Evolutionary conservation across 2,329 filamentous ascomycete genomes (phyloP).

Genomic region (Penicillium sp.): DNA sequence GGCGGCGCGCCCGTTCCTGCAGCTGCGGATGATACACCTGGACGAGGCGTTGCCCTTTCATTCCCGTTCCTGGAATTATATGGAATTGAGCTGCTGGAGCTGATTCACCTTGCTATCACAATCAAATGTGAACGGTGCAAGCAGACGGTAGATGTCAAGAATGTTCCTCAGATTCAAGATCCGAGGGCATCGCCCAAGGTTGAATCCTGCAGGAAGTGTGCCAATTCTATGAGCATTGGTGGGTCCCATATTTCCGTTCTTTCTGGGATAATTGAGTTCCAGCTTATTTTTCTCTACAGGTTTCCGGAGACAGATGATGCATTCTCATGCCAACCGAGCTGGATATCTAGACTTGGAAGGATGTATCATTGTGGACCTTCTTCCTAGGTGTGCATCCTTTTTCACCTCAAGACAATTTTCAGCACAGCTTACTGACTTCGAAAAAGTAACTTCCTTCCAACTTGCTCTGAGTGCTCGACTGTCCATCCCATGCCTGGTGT

Average conservation of each 20-base stretch:
- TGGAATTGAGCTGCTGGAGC: slow-evolving; percentile 69
- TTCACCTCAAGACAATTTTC: background rate
- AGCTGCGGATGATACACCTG: slow-evolving; percentile 41
- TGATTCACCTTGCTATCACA: slow-evolving; percentile 62
- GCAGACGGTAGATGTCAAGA: slow-evolving; percentile 64
- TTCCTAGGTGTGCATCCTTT: slow-evolving; percentile 55
- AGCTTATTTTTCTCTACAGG: slow-evolving; percentile 26
- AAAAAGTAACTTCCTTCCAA: slow-evolving; percentile 70
- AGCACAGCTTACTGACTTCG: slow-evolving; percentile 1
- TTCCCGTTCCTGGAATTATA: slow-evolving; percentile 74
- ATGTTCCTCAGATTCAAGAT: slow-evolving; percentile 54
- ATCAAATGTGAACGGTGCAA: slow-evolving; percentile 78
- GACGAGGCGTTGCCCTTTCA: slow-evolving; percentile 70
- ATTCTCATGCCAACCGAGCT: slow-evolving; percentile 66
- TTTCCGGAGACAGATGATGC: slow-evolving; percentile 66
- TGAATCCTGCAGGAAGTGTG: slow-evolving; percentile 54
- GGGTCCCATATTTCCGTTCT: background rate
- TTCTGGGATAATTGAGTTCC: no score
- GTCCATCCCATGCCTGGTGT: slow-evolving; percentile 59
- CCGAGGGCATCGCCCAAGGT: slow-evolving; percentile 41
- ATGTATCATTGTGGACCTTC: slow-evolving; percentile 69
- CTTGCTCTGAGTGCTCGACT: slow-evolving; percentile 71
- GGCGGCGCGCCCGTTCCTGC: slow-evolving; percentile 37
- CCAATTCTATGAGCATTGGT: slow-evolving; percentile 48
- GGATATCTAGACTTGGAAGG: slow-evolving; percentile 74